A percentile compares a stretch with the other conserved stretches of the same genome.
Conservation (phyloP, 306 rosid species). For the Fragaria vesca region DNA sequence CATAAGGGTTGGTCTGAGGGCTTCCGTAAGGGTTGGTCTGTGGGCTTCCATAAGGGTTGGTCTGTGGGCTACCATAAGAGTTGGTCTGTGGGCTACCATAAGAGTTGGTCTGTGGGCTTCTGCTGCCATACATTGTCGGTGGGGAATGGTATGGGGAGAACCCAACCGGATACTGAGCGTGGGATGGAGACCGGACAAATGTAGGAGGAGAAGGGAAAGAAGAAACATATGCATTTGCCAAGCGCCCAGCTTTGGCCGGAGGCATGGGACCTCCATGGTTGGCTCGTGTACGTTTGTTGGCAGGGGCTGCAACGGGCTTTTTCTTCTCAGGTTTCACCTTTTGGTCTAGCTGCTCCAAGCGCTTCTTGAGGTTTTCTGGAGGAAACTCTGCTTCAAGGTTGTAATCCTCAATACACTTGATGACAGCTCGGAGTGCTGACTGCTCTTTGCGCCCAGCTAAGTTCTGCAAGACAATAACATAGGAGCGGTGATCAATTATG, state of each 20-base stretch:
- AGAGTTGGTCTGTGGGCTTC: conserved; percentile 82
- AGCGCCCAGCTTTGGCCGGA: conserved; percentile 99
- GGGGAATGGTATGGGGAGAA: conserved; percentile 92
- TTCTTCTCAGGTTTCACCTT: conserved; percentile 89
- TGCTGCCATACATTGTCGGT: conserved; percentile 91
- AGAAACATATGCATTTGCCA: conserved; percentile 92
- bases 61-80: conserved; percentile 69
- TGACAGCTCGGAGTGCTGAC: conserved; percentile 87
- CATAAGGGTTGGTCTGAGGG: conserved; percentile 61
- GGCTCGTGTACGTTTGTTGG: conserved; percentile 92
- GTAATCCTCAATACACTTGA: conserved; percentile 96
- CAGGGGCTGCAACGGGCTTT: conserved; percentile 78
- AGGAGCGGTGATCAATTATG: conserved; percentile 19
- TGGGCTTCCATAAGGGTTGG: conserved; percentile 70
- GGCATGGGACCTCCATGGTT: conserved; percentile 98
- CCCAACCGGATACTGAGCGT: conserved; percentile 85
- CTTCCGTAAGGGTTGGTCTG: conserved; percentile 58
- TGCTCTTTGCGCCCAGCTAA: conserved; percentile 95
- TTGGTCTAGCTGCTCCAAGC: conserved; percentile 86
- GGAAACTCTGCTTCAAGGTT: conserved; percentile 85
- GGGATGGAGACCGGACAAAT: conserved; percentile 89
- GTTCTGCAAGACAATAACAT: conserved; percentile 52
- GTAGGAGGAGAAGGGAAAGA: conserved; percentile 93
- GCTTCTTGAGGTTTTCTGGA: conserved; percentile 89
- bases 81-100: conserved; percentile 73